Conservation (phyloP, 768 basidiomycete species). For the Boletus huronensis region DNA sequence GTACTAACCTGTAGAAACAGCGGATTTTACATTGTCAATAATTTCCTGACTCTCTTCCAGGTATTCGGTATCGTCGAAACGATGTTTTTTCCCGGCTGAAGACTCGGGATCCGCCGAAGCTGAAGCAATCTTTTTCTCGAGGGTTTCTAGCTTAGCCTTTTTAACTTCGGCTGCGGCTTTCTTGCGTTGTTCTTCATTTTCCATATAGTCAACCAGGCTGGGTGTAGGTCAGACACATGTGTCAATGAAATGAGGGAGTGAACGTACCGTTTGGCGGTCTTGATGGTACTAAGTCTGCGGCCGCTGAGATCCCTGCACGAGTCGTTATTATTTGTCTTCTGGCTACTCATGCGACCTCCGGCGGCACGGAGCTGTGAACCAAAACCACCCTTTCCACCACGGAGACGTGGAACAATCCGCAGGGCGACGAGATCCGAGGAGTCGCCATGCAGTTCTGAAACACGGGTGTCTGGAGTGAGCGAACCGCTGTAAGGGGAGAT, state of each 20-base stretch:
- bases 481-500: conserved; percentile 41
- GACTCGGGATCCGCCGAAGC: conserved; percentile 42
- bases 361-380: conserved; percentile 95
- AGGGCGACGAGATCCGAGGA: conserved; percentile 52
- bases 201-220: conserved; percentile 83
- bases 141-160: conserved; percentile 75
- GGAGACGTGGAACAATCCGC: conserved; percentile 67
- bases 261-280: conserved; percentile 89
- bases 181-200: conserved; percentile 76
- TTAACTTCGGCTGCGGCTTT: conserved; percentile 75
- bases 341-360: conserved; percentile 95
- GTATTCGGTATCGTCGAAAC: conserved; percentile 90
- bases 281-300: conserved; percentile 85
- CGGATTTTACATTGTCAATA: conserved; percentile 86
- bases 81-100: conserved; percentile 73
- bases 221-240: background rate
- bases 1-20: conserved; percentile 74
- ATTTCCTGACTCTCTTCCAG: conserved; percentile 89
- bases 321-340: conserved; percentile 94
- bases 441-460: conserved; percentile 36
- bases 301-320: conserved; percentile 92
- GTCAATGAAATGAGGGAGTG: background rate
- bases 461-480: conserved; percentile 26
- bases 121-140: conserved; percentile 69
- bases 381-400: conserved; percentile 96